Conservation (phyloP, 768 basidiomycete species). For the Leucocoprinus sp. region DNA sequence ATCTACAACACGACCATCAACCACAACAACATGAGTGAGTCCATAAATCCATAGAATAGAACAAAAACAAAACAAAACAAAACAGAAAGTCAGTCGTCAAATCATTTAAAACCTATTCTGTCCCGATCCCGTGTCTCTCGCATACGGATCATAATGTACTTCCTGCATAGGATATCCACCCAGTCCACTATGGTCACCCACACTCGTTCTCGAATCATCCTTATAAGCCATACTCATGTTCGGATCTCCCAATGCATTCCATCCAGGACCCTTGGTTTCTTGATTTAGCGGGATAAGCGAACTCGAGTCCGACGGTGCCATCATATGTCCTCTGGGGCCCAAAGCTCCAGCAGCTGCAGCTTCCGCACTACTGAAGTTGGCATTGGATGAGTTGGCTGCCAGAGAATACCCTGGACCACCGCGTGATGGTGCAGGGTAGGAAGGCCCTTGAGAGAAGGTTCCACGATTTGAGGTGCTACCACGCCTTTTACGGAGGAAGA, state of each 20-base stretch:
- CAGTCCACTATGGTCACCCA: slow-evolving; percentile 9
- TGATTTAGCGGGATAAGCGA: slow-evolving; percentile 68
- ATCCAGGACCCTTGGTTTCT: slow-evolving; percentile 46
- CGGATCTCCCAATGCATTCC: slow-evolving; percentile 40
- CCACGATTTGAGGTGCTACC: neutral
- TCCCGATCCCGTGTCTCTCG: slow-evolving; percentile 13
- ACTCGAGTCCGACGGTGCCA: slow-evolving; percentile 45
- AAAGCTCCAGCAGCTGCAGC: slow-evolving; percentile 14
- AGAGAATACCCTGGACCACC: slow-evolving; percentile 20
- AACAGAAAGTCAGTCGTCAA: neutral
- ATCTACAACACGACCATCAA: no score
- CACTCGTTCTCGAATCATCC: slow-evolving; percentile 18
- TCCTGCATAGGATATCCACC: slow-evolving; percentile 3
- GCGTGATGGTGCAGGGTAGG: slow-evolving; percentile 19
- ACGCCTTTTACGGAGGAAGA: slow-evolving; percentile 12
- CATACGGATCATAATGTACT: slow-evolving; percentile 27
- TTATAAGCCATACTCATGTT: slow-evolving; percentile 16
- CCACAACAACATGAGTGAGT: neutral
- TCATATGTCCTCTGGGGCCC: slow-evolving; percentile 8
- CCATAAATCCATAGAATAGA: neutral
- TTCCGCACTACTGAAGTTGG: neutral
- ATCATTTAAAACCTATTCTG: neutral
- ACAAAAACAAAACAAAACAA: neutral
- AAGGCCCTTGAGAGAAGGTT: no score
- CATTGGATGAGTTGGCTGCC: slow-evolving; percentile 14